Conservation (phyloP, 371 early-diverging fungal species). For the Zancudomyces culisetae region DNA sequence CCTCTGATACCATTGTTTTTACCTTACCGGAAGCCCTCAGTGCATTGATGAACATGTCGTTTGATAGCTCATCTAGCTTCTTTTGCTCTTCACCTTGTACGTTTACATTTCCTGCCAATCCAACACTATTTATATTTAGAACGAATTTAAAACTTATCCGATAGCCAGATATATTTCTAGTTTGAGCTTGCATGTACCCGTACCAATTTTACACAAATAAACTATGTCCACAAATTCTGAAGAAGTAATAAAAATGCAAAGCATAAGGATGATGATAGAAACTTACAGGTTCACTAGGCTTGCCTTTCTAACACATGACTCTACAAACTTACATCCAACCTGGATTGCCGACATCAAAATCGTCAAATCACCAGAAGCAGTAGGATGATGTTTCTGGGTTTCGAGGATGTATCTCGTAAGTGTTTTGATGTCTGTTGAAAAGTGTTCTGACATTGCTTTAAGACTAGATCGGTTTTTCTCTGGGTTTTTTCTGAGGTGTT, state of each 20-base stretch:
- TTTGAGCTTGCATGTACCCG: too few species aligned
- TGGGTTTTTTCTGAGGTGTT: too few species aligned
- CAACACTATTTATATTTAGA: constrained; percentile 36
- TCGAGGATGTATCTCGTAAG: constrained; percentile 82
- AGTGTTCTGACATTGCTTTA: constrained; percentile 26
- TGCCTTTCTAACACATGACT: constrained; percentile 88
- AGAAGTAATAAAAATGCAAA: too few species aligned
- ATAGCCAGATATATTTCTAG: too few species aligned
- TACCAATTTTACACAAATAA: too few species aligned
- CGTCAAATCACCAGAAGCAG: constrained; percentile 88
- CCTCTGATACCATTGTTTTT: constrained; percentile 84
- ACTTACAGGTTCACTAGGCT: constrained; percentile 63
- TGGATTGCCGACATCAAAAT: constrained; percentile 77
- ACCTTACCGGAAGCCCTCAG: constrained; percentile 81
- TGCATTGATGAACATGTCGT: constrained; percentile 93
- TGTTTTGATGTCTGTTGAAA: constrained; percentile 74
- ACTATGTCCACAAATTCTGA: too few species aligned
- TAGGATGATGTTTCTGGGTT: constrained; percentile 62
- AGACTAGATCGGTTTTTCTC: too few species aligned
- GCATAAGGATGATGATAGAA: not conserved
- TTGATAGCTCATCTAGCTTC: constrained; percentile 90
- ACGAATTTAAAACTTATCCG: too few species aligned
- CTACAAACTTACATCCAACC: constrained; percentile 92
- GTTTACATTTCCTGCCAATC: constrained; percentile 69
- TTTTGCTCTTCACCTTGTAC: constrained; percentile 92